phyloP scores from a whole-genome alignment of 140 eudicot genomes.

The Ambrosia hybrid region DNA sequence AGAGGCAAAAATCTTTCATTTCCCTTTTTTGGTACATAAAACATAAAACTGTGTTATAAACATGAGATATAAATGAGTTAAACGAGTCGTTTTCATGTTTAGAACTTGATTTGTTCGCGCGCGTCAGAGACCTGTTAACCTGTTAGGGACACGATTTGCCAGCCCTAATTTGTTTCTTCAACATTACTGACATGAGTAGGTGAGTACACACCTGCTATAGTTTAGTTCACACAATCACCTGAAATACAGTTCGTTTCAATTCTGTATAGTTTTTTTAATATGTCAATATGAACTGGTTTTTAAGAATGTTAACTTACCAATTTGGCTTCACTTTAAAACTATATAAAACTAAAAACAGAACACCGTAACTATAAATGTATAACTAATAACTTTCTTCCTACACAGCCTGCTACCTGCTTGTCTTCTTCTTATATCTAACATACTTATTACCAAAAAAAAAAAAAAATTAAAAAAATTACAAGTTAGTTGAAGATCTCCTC shows the following conservation, averaged over 20 bases:
- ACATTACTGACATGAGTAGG: too few relatives aligned
- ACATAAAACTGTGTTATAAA: too few relatives aligned
- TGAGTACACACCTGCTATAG: too few relatives aligned
- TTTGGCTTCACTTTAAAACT: not conserved
- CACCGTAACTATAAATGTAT: constrained; percentile 20
- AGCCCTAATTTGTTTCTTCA: too few relatives aligned
- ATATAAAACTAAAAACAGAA: constrained; percentile 4
- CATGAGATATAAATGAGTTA: too few relatives aligned
- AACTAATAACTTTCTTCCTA: constrained; percentile 7
- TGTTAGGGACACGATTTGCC: too few relatives aligned
- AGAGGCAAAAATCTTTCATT: too few relatives aligned
- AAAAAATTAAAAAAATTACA: constrained; percentile 9
- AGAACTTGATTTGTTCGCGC: too few relatives aligned
- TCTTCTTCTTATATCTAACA: constrained; percentile 32
- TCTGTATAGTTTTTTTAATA: not conserved
- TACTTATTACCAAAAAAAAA: constrained; percentile 22
- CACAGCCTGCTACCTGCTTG: constrained; percentile 13
- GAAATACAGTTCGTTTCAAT: not conserved
- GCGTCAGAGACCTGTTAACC: too few relatives aligned
- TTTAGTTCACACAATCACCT: not conserved
- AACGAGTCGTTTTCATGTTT: too few relatives aligned
- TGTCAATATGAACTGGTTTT: not conserved
- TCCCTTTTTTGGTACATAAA: too few relatives aligned
- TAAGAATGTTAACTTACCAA: not conserved
- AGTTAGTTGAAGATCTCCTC: constrained; percentile 31